phyloP scores from a whole-genome alignment of 768 basidiomycete species.

The Rhizopogon vulgaris region DNA sequence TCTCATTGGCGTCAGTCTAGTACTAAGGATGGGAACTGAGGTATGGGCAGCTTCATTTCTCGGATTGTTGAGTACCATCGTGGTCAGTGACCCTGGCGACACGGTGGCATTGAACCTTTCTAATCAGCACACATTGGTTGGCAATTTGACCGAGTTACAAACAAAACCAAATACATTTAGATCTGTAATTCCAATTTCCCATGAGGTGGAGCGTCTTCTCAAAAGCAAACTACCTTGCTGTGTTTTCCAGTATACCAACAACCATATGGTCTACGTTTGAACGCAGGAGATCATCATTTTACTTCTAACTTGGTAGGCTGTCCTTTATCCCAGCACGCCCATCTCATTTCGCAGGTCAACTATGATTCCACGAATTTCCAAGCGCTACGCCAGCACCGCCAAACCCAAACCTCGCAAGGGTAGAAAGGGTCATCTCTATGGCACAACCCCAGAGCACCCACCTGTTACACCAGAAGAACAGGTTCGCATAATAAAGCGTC shows the following conservation, averaged over 20 bases:
- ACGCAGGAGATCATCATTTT: not conserved
- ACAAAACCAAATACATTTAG: too few relatives aligned
- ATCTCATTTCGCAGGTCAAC: not conserved
- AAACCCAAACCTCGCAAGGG: not conserved
- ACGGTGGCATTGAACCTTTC: too few relatives aligned
- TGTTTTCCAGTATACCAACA: not conserved
- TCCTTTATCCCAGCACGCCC: not conserved
- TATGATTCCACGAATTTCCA: slow-evolving; percentile 3
- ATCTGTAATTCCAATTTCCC: too few relatives aligned
- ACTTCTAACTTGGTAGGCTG: not conserved
- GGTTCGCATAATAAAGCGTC: slow-evolving; percentile 12
- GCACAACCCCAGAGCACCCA: not conserved
- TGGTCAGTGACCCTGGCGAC: too few relatives aligned
- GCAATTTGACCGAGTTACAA: too few relatives aligned
- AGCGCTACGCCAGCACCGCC: slow-evolving; percentile 3
- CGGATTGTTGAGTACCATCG: too few relatives aligned
- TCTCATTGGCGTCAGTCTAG: too few relatives aligned
- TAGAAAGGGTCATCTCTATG: not conserved
- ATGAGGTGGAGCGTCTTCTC: too few relatives aligned
- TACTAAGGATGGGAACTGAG: too few relatives aligned
- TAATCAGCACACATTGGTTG: too few relatives aligned
- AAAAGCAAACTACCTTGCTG: too few relatives aligned
- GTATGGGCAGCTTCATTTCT: too few relatives aligned
- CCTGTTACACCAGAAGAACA: slow-evolving; percentile 21
- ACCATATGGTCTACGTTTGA: not conserved